Conservation (phyloP, 2,329 filamentous ascomycete genomes). For the Aspergillus intermedius region DNA sequence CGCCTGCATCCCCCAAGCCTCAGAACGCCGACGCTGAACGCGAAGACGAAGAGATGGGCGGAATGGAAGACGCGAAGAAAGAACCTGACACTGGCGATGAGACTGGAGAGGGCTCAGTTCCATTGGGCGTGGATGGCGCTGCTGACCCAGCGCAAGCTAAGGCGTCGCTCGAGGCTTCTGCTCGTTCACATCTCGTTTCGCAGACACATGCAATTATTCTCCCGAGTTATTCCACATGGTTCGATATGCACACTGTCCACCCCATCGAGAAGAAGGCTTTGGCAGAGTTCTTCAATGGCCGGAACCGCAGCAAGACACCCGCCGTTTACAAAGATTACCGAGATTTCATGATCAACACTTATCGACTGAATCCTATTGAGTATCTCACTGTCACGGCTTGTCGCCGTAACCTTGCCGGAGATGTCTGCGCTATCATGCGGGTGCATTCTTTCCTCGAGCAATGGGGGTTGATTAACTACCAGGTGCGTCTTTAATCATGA, state of each 20-base stretch:
- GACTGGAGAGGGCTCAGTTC: conserved; percentile 38
- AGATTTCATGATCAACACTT: conserved; percentile 99
- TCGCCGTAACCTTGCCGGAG: conserved; percentile 85
- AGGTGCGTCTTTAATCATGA: conserved; percentile 51
- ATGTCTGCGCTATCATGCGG: conserved; percentile 98
- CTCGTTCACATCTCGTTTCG: conserved; percentile 82
- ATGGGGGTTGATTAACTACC: conserved; percentile 98
- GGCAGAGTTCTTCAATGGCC: conserved; percentile 96
- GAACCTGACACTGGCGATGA: conserved; percentile 42
- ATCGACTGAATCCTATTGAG: conserved; percentile 88
- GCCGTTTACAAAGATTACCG: conserved; percentile 98
- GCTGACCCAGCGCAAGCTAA: conserved; percentile 64
- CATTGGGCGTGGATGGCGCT: conserved; percentile 42
- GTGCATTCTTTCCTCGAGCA: conserved; percentile 97
- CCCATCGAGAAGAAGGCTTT: conserved; percentile 88
- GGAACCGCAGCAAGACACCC: conserved; percentile 96
- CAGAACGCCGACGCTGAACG: conserved; percentile 50
- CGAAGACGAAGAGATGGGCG: conserved; percentile 78
- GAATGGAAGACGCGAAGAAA: conserved; percentile 45
- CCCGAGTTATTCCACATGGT: conserved; percentile 97
- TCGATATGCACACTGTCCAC: conserved; percentile 93
- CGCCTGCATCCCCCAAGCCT: conserved; percentile 57
- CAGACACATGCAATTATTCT: conserved; percentile 95
- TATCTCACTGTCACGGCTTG: conserved; percentile 97
- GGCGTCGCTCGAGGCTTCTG: conserved; percentile 73